Evolutionary conservation across 2,329 filamentous ascomycete species (phyloP).

Genomic region (Cylindrodendrum hubeiense): DNA sequence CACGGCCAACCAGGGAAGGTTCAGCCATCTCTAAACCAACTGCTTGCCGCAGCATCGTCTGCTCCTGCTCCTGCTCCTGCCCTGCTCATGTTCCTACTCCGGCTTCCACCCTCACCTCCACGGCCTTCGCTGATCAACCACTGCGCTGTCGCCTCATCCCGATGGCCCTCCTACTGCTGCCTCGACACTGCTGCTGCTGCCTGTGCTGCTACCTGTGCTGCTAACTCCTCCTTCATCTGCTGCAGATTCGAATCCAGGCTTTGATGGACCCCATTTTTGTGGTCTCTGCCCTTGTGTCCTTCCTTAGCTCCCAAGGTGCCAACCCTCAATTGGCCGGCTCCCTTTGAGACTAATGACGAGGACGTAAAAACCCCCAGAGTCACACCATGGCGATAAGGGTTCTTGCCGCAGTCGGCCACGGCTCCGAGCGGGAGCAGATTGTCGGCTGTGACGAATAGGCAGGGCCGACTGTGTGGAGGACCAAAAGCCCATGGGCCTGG

Average conservation of each 20-base stretch:
- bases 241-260: constrained; percentile 33
- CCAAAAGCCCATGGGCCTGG: background rate
- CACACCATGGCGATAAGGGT: constrained; percentile 16
- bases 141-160: background rate
- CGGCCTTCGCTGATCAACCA: background rate
- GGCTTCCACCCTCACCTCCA: background rate
- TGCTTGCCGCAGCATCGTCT: background rate
- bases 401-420: constrained; percentile 13
- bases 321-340: constrained; percentile 37
- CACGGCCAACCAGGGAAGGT: background rate
- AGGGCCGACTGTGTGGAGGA: background rate
- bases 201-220: constrained; percentile 20
- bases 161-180: background rate
- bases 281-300: constrained; percentile 19
- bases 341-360: constrained; percentile 6
- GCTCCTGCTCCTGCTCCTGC: background rate
- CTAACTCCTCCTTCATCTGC: constrained; percentile 8
- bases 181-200: no score
- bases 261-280: constrained; percentile 31
- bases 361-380: constrained; percentile 4
- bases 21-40: background rate
- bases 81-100: no score
- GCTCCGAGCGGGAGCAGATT: background rate
- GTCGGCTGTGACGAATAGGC: background rate
- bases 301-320: constrained; percentile 1